These are phyloP conservation scores for Taphrina sp. DNA, from an alignment of 1,139 yeast genomes.

Conservation along the genomic window DNA sequence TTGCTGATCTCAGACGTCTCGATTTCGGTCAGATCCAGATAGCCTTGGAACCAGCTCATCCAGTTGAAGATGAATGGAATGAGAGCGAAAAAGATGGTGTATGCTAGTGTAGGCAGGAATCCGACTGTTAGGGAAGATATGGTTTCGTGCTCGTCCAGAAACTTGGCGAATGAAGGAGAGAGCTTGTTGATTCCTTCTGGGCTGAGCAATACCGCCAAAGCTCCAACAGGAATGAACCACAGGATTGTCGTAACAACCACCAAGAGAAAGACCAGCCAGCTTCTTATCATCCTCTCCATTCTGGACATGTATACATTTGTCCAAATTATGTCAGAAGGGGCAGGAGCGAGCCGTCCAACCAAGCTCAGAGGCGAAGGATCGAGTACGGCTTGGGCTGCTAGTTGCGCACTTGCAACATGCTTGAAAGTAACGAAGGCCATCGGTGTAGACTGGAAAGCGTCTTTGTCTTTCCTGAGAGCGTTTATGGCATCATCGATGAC, in stretches of 20 bases:
- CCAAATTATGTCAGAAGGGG: conserved; percentile 86
- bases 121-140: conserved; percentile 70
- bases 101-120: conserved; percentile 70
- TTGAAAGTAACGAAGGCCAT: conserved; percentile 81
- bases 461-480: conserved; percentile 48
- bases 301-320: conserved; percentile 64
- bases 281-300: conserved; percentile 56
- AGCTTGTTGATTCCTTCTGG: conserved; percentile 64
- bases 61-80: conserved; percentile 75
- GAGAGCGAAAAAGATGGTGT: conserved; percentile 67
- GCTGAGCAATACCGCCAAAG: conserved; percentile 68
- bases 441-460: conserved; percentile 48
- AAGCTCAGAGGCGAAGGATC: conserved; percentile 75
- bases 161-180: conserved; percentile 70
- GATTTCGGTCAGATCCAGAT: conserved; percentile 73
- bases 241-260: conserved; percentile 65
- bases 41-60: conserved; percentile 69
- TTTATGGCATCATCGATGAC: conserved; percentile 58
- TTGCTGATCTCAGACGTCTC: conserved; percentile 75
- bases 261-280: conserved; percentile 60
- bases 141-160: conserved; percentile 57
- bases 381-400: conserved; percentile 83
- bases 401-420: conserved; percentile 80
- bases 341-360: conserved; percentile 76
- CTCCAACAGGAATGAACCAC: conserved; percentile 71